Evolutionary conservation across 2,329 filamentous ascomycete genomes (phyloP).

Genomic region (Chaetomium strumarium): DNA sequence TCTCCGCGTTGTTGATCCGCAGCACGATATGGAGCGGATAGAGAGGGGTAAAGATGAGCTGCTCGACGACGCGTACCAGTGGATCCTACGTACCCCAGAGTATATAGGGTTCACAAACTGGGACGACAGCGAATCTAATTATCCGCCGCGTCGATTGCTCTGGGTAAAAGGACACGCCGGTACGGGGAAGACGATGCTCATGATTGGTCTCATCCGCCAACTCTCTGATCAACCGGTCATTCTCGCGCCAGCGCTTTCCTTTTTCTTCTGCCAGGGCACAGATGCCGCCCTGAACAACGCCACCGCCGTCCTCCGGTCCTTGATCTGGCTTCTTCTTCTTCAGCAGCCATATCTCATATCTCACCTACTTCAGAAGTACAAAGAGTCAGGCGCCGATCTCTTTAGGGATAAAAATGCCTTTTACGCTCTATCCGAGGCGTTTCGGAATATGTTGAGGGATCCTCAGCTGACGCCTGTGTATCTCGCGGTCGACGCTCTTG

Average conservation of each 20-base stretch:
- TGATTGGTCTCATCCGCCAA: slow-evolving; percentile 19
- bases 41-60: slow-evolving; percentile 18
- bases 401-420: slow-evolving; percentile 18
- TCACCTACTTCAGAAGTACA: slow-evolving; percentile 19
- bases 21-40: slow-evolving; percentile 18
- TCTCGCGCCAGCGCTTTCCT: slow-evolving; percentile 11
- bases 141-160: slow-evolving; percentile 13
- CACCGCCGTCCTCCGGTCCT: slow-evolving; percentile 17
- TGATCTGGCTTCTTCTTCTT: slow-evolving; percentile 21
- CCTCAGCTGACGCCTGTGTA: slow-evolving; percentile 8
- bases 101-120: slow-evolving; percentile 19
- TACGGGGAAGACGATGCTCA: slow-evolving; percentile 22
- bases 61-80: slow-evolving; percentile 17
- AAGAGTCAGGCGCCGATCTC: slow-evolving; percentile 14
- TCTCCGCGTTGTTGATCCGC: slow-evolving; percentile 15
- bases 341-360: slow-evolving; percentile 20
- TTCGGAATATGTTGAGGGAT: slow-evolving; percentile 14
- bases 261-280: slow-evolving; percentile 20
- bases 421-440: slow-evolving; percentile 11
- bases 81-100: slow-evolving; percentile 17
- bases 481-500: slow-evolving; percentile 12
- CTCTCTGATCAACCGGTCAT: slow-evolving; percentile 10
- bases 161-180: slow-evolving; percentile 22
- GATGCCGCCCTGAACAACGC: slow-evolving; percentile 16
- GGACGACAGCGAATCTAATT: slow-evolving; percentile 11